phyloP scores from a whole-genome alignment of 139 green algal species.

The Coelastrella sp. region DNA sequence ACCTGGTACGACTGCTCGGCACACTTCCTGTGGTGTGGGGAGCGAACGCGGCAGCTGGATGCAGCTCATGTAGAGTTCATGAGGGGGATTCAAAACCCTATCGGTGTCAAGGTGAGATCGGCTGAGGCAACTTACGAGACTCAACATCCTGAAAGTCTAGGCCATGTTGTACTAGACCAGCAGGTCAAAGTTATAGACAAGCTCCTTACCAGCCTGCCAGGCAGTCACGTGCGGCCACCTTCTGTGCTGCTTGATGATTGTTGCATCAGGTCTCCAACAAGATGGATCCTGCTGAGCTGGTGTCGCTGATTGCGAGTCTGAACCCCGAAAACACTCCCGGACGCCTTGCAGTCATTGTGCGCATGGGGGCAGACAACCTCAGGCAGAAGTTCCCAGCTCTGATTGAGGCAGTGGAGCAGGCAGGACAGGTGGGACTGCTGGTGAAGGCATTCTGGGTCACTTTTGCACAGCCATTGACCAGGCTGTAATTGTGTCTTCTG shows the following conservation, averaged over 20 bases:
- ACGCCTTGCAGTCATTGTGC: slow-evolving; percentile 93
- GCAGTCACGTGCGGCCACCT: background rate
- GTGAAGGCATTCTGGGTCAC: too few species aligned
- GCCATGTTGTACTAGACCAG: background rate
- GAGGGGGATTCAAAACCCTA: slow-evolving; percentile 94
- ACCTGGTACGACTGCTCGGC: slow-evolving; percentile 92
- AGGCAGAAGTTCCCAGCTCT: slow-evolving; percentile 82
- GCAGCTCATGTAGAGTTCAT: slow-evolving; percentile 98
- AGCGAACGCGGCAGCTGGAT: slow-evolving; percentile 98
- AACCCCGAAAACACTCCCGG: slow-evolving; percentile 97
- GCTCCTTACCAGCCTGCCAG: background rate
- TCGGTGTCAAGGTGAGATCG: slow-evolving; percentile 88
- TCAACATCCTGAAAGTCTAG: background rate
- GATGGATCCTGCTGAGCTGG: slow-evolving; percentile 91
- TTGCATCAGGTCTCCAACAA: slow-evolving; percentile 89
- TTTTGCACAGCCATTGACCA: background rate
- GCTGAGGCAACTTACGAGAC: background rate
- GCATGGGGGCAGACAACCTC: slow-evolving; percentile 97
- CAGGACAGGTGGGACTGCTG: slow-evolving; percentile 35
- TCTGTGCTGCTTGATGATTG: background rate
- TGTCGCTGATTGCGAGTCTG: slow-evolving; percentile 89
- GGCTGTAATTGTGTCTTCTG: background rate
- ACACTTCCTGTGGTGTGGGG: slow-evolving; percentile 98
- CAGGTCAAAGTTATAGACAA: too few species aligned
- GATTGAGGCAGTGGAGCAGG: slow-evolving; percentile 74